These are phyloP conservation scores for Globisporangium acanthophoron DNA, from an alignment of 352 stramenopile genomes.

Conservation along the genomic window DNA sequence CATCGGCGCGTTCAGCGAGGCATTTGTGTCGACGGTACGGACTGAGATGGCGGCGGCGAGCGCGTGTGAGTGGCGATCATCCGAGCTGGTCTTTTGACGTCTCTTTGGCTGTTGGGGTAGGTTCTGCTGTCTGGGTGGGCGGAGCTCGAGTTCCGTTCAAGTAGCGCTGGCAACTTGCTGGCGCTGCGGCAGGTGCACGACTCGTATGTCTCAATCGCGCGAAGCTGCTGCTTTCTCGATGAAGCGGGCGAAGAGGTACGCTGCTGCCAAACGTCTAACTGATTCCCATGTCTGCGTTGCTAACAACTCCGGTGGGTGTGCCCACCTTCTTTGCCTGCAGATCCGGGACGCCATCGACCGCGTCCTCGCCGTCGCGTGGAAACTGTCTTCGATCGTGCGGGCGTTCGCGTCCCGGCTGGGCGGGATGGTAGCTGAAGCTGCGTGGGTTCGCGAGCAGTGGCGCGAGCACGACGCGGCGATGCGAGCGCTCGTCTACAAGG, in stretches of 20 bases:
- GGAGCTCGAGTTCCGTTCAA: conserved; percentile 17
- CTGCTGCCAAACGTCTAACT: neutral
- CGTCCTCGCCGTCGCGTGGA: conserved; percentile 22
- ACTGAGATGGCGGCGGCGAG: neutral
- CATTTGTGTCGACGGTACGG: conserved; percentile 36
- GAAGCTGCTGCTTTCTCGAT: conserved; percentile 41
- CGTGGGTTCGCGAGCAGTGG: conserved; percentile 13
- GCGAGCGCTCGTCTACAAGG: conserved; percentile 15
- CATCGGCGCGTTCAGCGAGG: conserved; percentile 39
- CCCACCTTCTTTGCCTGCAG: conserved; percentile 7
- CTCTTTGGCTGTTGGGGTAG: conserved; percentile 13
- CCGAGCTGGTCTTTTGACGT: neutral
- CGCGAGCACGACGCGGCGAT: conserved; percentile 20
- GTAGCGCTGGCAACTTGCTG: conserved; percentile 19
- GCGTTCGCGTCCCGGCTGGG: conserved; percentile 5
- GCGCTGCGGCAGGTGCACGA: conserved; percentile 31
- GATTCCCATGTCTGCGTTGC: neutral
- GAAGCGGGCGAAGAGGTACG: conserved; percentile 17
- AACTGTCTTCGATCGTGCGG: conserved; percentile 25
- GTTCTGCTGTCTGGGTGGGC: conserved; percentile 36
- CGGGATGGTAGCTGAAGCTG: neutral
- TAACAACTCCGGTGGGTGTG: neutral
- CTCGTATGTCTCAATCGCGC: conserved; percentile 24
- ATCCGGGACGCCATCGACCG: conserved; percentile 23
- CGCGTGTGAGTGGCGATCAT: neutral